Percentiles rank a stretch among this genome's conserved stretches.
phyloP scores from a whole-genome alignment of 768 basidiomycete species.

The Tricholoma sp. region DNA sequence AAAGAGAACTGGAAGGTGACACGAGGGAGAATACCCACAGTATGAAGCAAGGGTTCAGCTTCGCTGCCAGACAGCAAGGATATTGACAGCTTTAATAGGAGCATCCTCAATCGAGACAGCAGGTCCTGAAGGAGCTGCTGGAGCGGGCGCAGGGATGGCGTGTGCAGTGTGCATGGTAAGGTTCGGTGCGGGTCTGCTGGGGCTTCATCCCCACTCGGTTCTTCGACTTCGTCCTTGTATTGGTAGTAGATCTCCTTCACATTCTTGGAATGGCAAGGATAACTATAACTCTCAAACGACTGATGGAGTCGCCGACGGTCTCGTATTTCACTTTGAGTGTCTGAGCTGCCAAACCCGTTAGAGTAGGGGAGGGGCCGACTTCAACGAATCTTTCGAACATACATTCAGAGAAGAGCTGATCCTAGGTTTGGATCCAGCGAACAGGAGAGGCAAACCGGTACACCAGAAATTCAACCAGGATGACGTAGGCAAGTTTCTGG shows the following conservation, averaged over 20 bases:
- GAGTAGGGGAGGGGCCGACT: no score
- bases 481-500: slow-evolving; percentile 91
- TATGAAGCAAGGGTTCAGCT: no score
- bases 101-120: slow-evolving; percentile 81
- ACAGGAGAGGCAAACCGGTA: slow-evolving; percentile 99
- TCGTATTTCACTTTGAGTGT: slow-evolving; percentile 97
- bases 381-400: no score
- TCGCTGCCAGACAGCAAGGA: slow-evolving; percentile 88
- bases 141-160: slow-evolving; percentile 33
- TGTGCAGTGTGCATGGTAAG: slow-evolving; percentile 35
- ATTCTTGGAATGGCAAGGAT: no score
- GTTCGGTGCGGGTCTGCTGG: slow-evolving; percentile 27
- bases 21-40: no score
- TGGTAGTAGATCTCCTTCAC: no score
- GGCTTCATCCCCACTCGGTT: no score
- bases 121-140: slow-evolving; percentile 50
- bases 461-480: slow-evolving; percentile 93
- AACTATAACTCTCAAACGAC: slow-evolving; percentile 75
- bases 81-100: slow-evolving; percentile 87
- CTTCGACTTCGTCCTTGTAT: no score
- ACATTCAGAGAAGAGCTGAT: no score
- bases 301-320: slow-evolving; percentile 77
- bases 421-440: slow-evolving; percentile 99
- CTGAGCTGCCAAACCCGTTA: no score
- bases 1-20: no score